Conservation (phyloP, 306 rosid genomes). For the Castanea mollissima region DNA sequence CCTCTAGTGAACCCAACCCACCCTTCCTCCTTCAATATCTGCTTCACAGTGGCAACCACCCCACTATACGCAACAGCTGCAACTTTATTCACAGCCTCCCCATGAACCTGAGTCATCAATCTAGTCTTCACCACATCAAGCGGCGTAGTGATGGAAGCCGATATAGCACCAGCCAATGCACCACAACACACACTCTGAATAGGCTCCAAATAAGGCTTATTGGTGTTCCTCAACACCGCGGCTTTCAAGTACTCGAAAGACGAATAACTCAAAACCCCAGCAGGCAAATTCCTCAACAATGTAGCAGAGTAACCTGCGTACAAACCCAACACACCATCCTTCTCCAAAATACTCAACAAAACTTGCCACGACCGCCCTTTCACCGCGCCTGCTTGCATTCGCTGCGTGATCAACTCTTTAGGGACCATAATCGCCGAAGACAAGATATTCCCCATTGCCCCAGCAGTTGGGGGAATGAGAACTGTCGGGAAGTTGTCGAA, state of each 20-base stretch:
- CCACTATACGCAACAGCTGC: constrained; percentile 58
- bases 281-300: constrained; percentile 71
- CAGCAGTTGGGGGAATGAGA: constrained; percentile 77
- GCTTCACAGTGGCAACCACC: constrained; percentile 53
- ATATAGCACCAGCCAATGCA: constrained; percentile 86
- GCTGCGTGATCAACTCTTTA: constrained; percentile 81
- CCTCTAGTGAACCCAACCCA: constrained; percentile 81
- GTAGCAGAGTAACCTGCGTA: constrained; percentile 85
- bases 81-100: constrained; percentile 49
- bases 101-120: constrained; percentile 78
- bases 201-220: constrained; percentile 51
- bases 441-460: constrained; percentile 81
- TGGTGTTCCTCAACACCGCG: constrained; percentile 46
- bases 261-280: constrained; percentile 86
- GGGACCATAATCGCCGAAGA: constrained; percentile 94
- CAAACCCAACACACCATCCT: constrained; percentile 76
- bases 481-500: constrained; percentile 47
- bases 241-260: constrained; percentile 84
- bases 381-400: constrained; percentile 79
- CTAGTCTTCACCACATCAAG: constrained; percentile 91
- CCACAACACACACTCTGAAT: constrained; percentile 83
- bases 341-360: constrained; percentile 49
- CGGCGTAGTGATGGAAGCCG: constrained; percentile 86
- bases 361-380: constrained; percentile 76
- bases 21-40: constrained; percentile 77